These are phyloP conservation scores for Thalassiosira profunda DNA, from an alignment of 108 stramenopile species.

Conservation along the genomic window DNA sequence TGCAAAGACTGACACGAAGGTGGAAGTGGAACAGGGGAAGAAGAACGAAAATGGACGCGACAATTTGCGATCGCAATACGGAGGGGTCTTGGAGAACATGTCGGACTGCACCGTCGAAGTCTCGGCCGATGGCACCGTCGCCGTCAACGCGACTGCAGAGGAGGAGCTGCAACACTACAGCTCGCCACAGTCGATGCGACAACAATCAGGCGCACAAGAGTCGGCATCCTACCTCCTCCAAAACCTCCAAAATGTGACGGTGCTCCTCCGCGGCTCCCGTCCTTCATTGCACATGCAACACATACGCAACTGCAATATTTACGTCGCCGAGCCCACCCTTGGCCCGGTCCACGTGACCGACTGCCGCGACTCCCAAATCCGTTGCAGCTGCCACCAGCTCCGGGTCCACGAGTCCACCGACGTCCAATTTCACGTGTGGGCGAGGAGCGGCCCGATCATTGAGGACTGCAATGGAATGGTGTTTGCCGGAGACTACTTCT, in stretches of 20 bases:
- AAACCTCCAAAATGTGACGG: slow-evolving; percentile 28
- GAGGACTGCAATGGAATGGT: slow-evolving; percentile 42
- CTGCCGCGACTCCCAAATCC: slow-evolving; percentile 26
- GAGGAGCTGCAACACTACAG: background rate
- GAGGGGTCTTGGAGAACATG: slow-evolving; percentile 35
- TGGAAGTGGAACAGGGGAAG: background rate
- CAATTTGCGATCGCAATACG: slow-evolving; percentile 12
- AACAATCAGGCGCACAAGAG: background rate
- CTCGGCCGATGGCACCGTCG: slow-evolving; percentile 19
- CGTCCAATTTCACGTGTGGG: slow-evolving; percentile 39
- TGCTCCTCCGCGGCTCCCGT: slow-evolving; percentile 37
- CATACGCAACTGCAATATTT: slow-evolving; percentile 29
- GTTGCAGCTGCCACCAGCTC: slow-evolving; percentile 32
- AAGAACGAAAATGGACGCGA: background rate
- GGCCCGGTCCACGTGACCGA: slow-evolving; percentile 50
- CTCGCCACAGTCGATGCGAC: background rate
- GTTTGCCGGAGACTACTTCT: slow-evolving; percentile 39
- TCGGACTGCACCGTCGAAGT: slow-evolving; percentile 37
- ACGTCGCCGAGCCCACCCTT: slow-evolving; percentile 22
- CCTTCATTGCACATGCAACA: slow-evolving; percentile 45
- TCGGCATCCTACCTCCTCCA: slow-evolving; percentile 38
- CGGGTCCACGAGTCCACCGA: slow-evolving; percentile 46
- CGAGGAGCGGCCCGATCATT: slow-evolving; percentile 50
- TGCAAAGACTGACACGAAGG: background rate
- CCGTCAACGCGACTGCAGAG: background rate